A percentile compares a stretch with the other conserved stretches of the same genome.
Conservation (phyloP, 2,329 filamentous ascomycete genomes). For the Venturia asperata region DNA sequence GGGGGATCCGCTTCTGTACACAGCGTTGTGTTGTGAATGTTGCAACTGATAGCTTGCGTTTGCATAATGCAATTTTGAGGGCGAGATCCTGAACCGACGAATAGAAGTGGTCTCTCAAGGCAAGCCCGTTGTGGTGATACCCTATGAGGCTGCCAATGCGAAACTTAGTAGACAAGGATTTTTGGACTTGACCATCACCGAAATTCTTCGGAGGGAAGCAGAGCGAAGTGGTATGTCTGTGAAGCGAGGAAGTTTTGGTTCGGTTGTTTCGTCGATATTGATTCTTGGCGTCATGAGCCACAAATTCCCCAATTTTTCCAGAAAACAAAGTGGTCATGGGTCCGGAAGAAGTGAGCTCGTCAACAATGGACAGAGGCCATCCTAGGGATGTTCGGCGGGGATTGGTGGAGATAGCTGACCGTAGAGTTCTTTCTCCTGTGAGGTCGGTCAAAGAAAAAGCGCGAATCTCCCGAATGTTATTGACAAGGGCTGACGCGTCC, state of each 20-base stretch:
- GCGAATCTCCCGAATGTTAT: too few species aligned
- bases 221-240: neutral
- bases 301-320: neutral
- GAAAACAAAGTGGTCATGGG: neutral
- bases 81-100: neutral
- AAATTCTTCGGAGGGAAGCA: neutral
- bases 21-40: too few species aligned
- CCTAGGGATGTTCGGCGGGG: neutral
- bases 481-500: neutral
- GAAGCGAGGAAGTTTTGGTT: neutral
- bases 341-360: neutral
- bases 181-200: neutral
- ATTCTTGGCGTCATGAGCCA: neutral
- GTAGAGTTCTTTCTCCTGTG: neutral
- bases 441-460: neutral
- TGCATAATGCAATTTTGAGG: neutral
- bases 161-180: neutral
- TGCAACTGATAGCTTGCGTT: neutral
- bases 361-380: neutral
- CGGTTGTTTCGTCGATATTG: conserved; percentile 4
- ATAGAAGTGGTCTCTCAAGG: neutral
- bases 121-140: neutral
- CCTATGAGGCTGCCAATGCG: neutral
- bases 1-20: neutral
- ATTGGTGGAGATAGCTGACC: neutral